phyloP scores from a whole-genome alignment of 2,329 filamentous ascomycete species.

The Phyllosticta ampelicida region DNA sequence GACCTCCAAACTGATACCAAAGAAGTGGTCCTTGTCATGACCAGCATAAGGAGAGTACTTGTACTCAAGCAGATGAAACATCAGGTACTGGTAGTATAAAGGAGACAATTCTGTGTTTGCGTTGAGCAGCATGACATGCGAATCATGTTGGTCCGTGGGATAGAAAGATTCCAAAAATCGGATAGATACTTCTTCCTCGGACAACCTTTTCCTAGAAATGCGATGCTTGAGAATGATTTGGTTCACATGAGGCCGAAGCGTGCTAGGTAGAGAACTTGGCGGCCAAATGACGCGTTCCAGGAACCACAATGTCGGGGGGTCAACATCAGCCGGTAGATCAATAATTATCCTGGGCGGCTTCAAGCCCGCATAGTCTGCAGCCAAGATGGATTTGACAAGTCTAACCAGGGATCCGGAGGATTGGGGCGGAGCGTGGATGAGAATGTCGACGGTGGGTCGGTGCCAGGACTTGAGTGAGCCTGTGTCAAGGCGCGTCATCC shows the following conservation, averaged over 20 bases:
- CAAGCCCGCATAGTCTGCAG: conserved; percentile 64
- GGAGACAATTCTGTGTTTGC: conserved; percentile 70
- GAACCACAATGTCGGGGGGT: conserved; percentile 49
- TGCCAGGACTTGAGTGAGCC: conserved; percentile 67
- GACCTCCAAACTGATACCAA: conserved; percentile 72
- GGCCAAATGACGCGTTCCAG: conserved; percentile 53
- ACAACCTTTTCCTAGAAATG: conserved; percentile 49
- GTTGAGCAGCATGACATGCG: conserved; percentile 76
- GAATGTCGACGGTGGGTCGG: conserved; percentile 64
- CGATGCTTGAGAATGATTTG: conserved; percentile 61
- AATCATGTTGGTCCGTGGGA: conserved; percentile 51
- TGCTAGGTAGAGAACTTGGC: conserved; percentile 39
- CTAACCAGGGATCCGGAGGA: conserved; percentile 66
- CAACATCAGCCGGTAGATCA: conserved; percentile 64
- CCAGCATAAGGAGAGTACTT: conserved; percentile 50
- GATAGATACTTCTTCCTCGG: conserved; percentile 59
- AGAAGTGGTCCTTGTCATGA: conserved; percentile 44
- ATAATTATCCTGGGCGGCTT: conserved; percentile 66
- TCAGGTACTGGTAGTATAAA: conserved; percentile 77
- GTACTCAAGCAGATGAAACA: conserved; percentile 67
- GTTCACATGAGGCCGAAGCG: conserved; percentile 5
- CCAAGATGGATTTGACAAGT: conserved; percentile 63
- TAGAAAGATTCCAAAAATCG: conserved; percentile 83
- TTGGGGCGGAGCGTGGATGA: conserved; percentile 63
- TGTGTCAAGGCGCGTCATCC: conserved; percentile 70